Percentiles rank a stretch among this genome's conserved stretches.
phyloP scores from a whole-genome alignment of 176 grass and related monocot genomes.

The Oryza punctata region DNA sequence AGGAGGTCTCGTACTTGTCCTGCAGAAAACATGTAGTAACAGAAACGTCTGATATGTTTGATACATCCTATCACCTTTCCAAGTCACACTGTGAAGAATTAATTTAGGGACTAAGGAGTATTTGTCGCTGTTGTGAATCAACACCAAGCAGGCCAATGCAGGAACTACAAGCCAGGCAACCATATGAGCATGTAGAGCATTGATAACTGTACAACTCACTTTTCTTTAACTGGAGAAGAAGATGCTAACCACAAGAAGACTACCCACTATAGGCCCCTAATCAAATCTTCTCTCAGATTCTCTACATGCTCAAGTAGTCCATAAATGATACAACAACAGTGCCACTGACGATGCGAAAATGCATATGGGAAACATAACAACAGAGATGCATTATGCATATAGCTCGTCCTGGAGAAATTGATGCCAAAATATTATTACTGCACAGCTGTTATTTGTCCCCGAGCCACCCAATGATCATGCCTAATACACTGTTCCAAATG shows the following conservation, averaged over 20 bases:
- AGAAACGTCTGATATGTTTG: slow-evolving; percentile 9
- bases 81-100: slow-evolving; percentile 29
- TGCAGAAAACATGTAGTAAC: background rate
- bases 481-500: slow-evolving; percentile 1
- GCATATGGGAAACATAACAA: background rate
- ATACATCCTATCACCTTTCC: slow-evolving; percentile 20
- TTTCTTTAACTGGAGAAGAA: slow-evolving; percentile 46
- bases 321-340: background rate
- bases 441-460: background rate
- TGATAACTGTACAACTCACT: slow-evolving; percentile 35
- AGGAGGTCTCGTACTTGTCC: background rate
- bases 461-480: background rate
- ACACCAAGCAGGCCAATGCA: slow-evolving; percentile 32
- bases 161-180: slow-evolving; percentile 43
- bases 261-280: slow-evolving; percentile 39
- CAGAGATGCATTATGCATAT: background rate
- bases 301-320: background rate
- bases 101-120: background rate
- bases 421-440: background rate
- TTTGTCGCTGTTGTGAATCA: slow-evolving; percentile 18
- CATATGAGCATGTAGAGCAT: slow-evolving; percentile 38
- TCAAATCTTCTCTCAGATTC: slow-evolving; percentile 37
- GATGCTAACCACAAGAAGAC: slow-evolving; percentile 52
- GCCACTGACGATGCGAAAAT: background rate
- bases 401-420: background rate